phyloP scores from a whole-genome alignment of 192 early-diverging fungal genomes.

The Coemansia sp. region DNA sequence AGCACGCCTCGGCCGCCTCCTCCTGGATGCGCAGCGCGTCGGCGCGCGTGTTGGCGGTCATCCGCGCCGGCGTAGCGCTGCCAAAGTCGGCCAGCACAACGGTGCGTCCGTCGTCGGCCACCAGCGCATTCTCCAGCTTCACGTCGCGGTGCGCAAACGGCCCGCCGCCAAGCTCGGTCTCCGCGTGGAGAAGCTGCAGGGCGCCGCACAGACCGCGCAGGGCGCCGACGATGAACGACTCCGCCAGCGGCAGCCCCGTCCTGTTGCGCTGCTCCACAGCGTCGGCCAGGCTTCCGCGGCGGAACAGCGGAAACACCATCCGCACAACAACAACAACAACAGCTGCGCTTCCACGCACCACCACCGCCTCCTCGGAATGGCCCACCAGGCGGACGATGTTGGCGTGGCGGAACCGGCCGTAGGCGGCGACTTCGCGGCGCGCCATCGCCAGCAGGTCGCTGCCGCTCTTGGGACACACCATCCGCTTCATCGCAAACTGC shows the following conservation, averaged over 20 bases:
- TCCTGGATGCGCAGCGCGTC: conserved; percentile 71
- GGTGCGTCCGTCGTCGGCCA: conserved; percentile 64
- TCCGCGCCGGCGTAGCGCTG: conserved; percentile 61
- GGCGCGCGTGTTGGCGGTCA: conserved; percentile 57
- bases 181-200: conserved; percentile 55
- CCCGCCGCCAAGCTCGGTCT: conserved; percentile 13
- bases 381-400: conserved; percentile 64
- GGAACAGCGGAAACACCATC: conserved; percentile 72
- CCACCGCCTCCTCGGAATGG: neutral
- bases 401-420: conserved; percentile 61
- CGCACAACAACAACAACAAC: conserved; percentile 52
- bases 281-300: conserved; percentile 60
- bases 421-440: conserved; percentile 68
- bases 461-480: conserved; percentile 59
- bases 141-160: conserved; percentile 73
- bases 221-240: conserved; percentile 59
- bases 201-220: conserved; percentile 64
- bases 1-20: conserved; percentile 66
- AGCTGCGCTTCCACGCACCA: conserved; percentile 8
- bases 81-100: conserved; percentile 81
- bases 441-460: conserved; percentile 63
- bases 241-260: conserved; percentile 55
- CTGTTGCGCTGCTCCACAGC: conserved; percentile 56
- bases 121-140: conserved; percentile 73
- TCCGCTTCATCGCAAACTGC: conserved; percentile 68